Conservation (phyloP, 192 early-diverging fungal genomes). For the Coemansia sp. region DNA sequence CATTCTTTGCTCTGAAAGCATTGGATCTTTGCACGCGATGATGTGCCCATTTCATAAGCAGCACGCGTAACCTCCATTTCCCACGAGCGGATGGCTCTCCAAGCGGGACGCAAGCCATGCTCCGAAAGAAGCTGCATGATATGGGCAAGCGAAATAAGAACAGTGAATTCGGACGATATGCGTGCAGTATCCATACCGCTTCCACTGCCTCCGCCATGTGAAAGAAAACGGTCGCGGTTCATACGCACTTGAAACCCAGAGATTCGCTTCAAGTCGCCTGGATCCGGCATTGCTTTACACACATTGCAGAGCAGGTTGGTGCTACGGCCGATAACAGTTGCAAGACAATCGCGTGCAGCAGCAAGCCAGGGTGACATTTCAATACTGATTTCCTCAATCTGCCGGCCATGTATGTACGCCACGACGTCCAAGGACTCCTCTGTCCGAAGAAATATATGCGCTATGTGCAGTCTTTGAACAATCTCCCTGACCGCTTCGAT, state of each 20-base stretch:
- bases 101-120: slow-evolving; percentile 49
- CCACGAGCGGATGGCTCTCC: slow-evolving; percentile 38
- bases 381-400: slow-evolving; percentile 66
- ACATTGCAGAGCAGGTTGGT: slow-evolving; percentile 49
- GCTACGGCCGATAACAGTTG: slow-evolving; percentile 53
- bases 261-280: slow-evolving; percentile 29
- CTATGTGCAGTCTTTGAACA: slow-evolving; percentile 72
- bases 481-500: slow-evolving; percentile 72
- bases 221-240: slow-evolving; percentile 36
- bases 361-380: slow-evolving; percentile 54
- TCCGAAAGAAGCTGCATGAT: slow-evolving; percentile 54
- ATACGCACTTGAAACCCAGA: slow-evolving; percentile 37
- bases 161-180: slow-evolving; percentile 58
- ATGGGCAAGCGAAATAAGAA: slow-evolving; percentile 54
- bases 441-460: slow-evolving; percentile 79
- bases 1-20: slow-evolving; percentile 52
- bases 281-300: slow-evolving; percentile 38
- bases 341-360: slow-evolving; percentile 48
- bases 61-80: slow-evolving; percentile 37
- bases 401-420: slow-evolving; percentile 68
- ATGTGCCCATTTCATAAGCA: slow-evolving; percentile 17
- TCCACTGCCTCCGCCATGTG: slow-evolving; percentile 7
- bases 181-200: slow-evolving; percentile 19
- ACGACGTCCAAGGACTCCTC: slow-evolving; percentile 86
- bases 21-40: slow-evolving; percentile 48